A percentile compares a stretch with the other conserved stretches of the same genome.
phyloP scores from a whole-genome alignment of 2,329 filamentous ascomycete species.

The Fusarium subtropicale region DNA sequence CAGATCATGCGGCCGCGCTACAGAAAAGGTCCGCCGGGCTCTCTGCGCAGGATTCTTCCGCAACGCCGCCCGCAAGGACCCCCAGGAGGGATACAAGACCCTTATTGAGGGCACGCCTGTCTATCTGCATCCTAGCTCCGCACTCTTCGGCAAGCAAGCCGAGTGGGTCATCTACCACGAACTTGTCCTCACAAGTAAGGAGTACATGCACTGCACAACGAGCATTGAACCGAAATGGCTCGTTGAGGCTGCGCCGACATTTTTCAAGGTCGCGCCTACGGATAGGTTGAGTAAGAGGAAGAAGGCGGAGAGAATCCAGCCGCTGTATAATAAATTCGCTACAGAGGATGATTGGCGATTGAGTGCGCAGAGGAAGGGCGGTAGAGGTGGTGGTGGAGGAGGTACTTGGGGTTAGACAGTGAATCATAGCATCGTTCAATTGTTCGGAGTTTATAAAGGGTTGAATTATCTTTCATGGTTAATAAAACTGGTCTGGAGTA shows the following conservation, averaged over 20 bases:
- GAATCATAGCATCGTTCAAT: neutral
- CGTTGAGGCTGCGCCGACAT: constrained; percentile 96
- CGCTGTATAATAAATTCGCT: constrained; percentile 91
- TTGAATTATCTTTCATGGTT: neutral
- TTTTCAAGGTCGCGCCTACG: constrained; percentile 95
- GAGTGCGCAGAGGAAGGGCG: constrained; percentile 85
- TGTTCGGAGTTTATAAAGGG: neutral
- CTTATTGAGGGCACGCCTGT: constrained; percentile 95
- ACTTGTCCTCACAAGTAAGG: constrained; percentile 91
- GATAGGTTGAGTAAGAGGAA: constrained; percentile 90
- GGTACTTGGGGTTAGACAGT: constrained; percentile 81
- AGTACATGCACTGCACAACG: constrained; percentile 97
- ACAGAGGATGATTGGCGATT: constrained; percentile 96
- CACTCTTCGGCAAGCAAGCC: constrained; percentile 93
- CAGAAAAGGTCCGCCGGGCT: constrained; percentile 86
- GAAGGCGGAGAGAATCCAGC: constrained; percentile 94
- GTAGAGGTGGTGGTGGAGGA: constrained; percentile 84
- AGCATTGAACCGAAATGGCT: constrained; percentile 94
- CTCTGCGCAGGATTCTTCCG: constrained; percentile 96
- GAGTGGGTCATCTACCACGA: constrained; percentile 97
- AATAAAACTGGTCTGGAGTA: neutral
- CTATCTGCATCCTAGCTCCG: constrained; percentile 91
- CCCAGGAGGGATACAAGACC: constrained; percentile 97
- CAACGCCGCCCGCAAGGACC: constrained; percentile 93
- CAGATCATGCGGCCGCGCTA: constrained; percentile 87